phyloP scores from a whole-genome alignment of 805 yeast genomes.

The Saccharomyces kudriavzevii region DNA sequence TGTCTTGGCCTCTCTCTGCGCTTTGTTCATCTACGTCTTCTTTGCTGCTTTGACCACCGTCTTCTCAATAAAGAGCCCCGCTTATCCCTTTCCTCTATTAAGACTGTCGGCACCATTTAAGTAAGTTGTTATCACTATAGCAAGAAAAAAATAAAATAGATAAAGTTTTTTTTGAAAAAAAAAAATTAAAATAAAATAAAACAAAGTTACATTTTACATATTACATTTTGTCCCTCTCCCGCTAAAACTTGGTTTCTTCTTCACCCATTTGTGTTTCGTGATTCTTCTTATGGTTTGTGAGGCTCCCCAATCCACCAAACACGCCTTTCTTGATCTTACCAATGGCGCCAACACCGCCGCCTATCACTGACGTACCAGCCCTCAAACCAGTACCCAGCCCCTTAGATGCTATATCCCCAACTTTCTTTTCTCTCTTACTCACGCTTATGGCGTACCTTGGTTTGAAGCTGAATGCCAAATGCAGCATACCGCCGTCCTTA shows the following conservation, averaged over 20 bases:
- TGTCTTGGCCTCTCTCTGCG: slow-evolving; percentile 39
- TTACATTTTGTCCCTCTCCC: background rate
- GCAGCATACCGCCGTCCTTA: slow-evolving; percentile 49
- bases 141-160: background rate
- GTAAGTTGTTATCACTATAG: background rate
- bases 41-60: slow-evolving; percentile 59
- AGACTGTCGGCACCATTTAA: slow-evolving; percentile 22
- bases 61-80: slow-evolving; percentile 61
- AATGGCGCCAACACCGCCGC: slow-evolving; percentile 36
- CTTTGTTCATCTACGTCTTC: slow-evolving; percentile 41
- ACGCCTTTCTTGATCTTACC: slow-evolving; percentile 18
- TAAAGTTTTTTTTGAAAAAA: background rate
- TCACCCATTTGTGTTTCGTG: slow-evolving; percentile 1
- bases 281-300: slow-evolving; percentile 2
- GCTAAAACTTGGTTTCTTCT: background rate
- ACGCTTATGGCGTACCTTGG: slow-evolving; percentile 58
- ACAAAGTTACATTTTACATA: background rate
- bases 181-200: background rate
- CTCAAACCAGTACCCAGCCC: slow-evolving; percentile 37
- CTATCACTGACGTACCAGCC: slow-evolving; percentile 30
- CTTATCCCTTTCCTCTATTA: slow-evolving; percentile 67
- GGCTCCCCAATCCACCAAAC: slow-evolving; percentile 4
- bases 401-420: slow-evolving; percentile 45
- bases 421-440: slow-evolving; percentile 33
- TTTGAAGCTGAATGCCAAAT: slow-evolving; percentile 51